Evolutionary conservation across 2,329 filamentous ascomycete genomes (phyloP), one percentile per base, ranked within the genome.

Genomic region (Diatrype stigma): DNA sequence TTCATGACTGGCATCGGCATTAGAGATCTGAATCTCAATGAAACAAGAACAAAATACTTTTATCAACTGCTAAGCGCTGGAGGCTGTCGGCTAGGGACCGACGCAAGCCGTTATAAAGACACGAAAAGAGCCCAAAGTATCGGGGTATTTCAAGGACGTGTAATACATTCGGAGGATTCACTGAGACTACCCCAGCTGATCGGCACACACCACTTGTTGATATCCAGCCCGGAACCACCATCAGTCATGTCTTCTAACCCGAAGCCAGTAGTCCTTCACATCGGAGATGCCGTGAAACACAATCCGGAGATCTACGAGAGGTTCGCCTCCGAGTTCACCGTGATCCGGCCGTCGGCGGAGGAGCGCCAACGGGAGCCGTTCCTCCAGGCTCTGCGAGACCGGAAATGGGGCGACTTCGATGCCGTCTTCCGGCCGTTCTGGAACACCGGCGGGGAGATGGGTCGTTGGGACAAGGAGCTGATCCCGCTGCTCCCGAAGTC

Each of bases 361-460:
- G 72, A 75, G 48, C 63, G 72, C 10, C 64, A 73, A 46, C 57
- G 72, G 7, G 60, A 55, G 16, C 60, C 65, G 5, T 75, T 73
- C 46, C 61, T 74, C 7, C 60, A 68, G 38, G 68, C 65, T 2
- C 58, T 75, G 14, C 62, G 61, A 21, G 63, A 69, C 10, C 63
- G 60, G 46, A 68, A 67, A 66, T 74, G 70, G 71, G 72, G 73
- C 1, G 60, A 72, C 53, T 75, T 76, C 48, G 54, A 60, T 12
- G 73, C 70, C 2, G 66, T 75, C 45, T 81, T 82, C 56, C 71
- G 81, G 2, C 82, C 82, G 0, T 84, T 83, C 63, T 86, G 81
- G 80, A 79, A 80, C 51, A 84, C 81, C 0, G 83, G 83, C 1
- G 80, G 80, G 3, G 83, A 86, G 58, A 85, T 86, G 81, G 81